phyloP scores from a whole-genome alignment of 192 early-diverging fungal species.

The Pilobolus umbonatus region DNA sequence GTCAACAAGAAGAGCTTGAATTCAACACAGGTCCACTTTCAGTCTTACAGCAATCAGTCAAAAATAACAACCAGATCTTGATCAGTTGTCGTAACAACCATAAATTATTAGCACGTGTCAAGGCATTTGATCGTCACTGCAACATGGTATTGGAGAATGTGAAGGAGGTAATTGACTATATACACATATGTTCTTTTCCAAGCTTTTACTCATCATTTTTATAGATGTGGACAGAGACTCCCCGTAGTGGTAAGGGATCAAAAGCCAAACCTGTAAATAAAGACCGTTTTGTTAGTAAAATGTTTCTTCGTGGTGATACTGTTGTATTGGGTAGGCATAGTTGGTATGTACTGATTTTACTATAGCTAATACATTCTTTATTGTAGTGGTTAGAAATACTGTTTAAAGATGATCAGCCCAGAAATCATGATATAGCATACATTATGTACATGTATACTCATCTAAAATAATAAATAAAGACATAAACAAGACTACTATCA shows the following conservation, averaged over 20 bases:
- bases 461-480: too few species aligned
- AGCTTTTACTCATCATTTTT: conserved; percentile 6
- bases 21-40: conserved; percentile 97
- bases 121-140: conserved; percentile 99
- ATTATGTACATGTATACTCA: too few species aligned
- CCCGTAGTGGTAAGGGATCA: conserved; percentile 90
- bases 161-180: conserved; percentile 65
- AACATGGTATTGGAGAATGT: conserved; percentile 99
- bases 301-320: conserved; percentile 98
- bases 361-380: not conserved
- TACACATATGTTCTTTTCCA: not conserved
- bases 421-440: too few species aligned
- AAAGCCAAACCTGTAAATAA: conserved; percentile 96
- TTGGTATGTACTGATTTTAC: not conserved
- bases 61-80: conserved; percentile 94
- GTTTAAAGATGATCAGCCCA: too few species aligned
- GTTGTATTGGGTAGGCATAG: conserved; percentile 69
- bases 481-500: too few species aligned
- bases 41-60: conserved; percentile 87
- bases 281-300: conserved; percentile 96
- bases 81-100: conserved; percentile 97
- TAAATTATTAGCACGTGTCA: conserved; percentile 94
- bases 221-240: conserved; percentile 95
- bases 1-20: conserved; percentile 85
- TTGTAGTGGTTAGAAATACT: conserved; percentile 39